Evolutionary conservation across 73 alveolate genomes (phyloP), one percentile per base, ranked within the genome.

Genomic region (Symbiodinium natans): DNA sequence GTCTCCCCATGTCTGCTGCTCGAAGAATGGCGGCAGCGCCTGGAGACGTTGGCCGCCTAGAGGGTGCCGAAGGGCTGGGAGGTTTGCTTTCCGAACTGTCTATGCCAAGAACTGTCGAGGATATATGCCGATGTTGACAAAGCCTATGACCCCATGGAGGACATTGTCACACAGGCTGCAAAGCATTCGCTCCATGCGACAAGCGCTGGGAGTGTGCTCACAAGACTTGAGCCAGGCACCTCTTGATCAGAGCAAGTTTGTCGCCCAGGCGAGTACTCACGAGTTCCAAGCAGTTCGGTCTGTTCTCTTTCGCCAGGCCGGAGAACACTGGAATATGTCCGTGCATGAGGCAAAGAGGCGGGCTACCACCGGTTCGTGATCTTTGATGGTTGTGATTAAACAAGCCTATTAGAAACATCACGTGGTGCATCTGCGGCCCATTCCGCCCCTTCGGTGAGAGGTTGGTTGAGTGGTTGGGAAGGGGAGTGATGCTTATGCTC

Each of bases 1-100:
- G 97, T 90, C 42, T 90, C 97, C 2, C 97, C 97, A 21, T 88
- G 68, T 41, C 97, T 90, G 46, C 88, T 90, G 41, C 52, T 90
- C 27, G 97, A 90, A 31, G 97, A 90, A 75, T 90, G 97, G 97
- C 97, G 80, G 88, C 97, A 90, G 80, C 83, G 83, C 41, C 80
- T 90, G 80, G 97, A 90, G 48, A 48, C 33, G 95, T 15, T 63
- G 17, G n/a, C 25, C 5, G 92, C 42, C n/a, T n/a, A n/a, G n/a
- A n/a, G n/a, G n/a, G n/a, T n/a, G n/a, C n/a, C n/a, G n/a, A n/a
- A 46, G 59, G 21, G 59, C 59, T 9, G 59, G 59, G 59, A 13
- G 59, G 21, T 13, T 46, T 46, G 21, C 59, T 46, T 6, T 13
- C 6, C 21, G 59, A 9, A 46, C 59, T 46, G 6, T 46, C 21